Evolutionary conservation across 495 filamentous ascomycete species (phyloP), one percentile per base, ranked within the genome.

Genomic region (Neurospora sp.): DNA sequence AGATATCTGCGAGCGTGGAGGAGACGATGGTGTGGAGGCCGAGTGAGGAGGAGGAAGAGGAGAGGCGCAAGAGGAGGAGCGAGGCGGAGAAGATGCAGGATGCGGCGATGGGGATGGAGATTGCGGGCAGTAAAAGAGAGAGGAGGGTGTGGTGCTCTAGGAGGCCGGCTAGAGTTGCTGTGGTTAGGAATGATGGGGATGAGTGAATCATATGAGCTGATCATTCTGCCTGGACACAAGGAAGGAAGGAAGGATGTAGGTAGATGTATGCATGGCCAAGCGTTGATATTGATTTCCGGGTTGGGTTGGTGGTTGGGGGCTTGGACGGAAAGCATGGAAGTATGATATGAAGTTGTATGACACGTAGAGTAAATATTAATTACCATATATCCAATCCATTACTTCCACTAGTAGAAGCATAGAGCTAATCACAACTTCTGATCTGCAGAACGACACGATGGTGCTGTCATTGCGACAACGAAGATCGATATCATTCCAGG

Each of bases 1-100:
- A 97, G 79, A 86, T 97, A 70, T 88, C 87, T 35, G 94, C 91
- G 2, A 91, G 87, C 16, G 89, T 97, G 1, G 94, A 98, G 82
- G 94, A 97, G 84, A 88, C 92, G 2, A 85, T 79, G 75, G 48
- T 87, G 78, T 76, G 81, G 86, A 46, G 74, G 77, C 74, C 79
- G 75, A 70, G 74, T 66, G 75, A 74, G 20, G 76, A 77, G 39
- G 71, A 73, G 40, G 77, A 77, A 39, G 46, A 75, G 74, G 37
- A 71, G 74, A 39, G 74, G 72, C 40, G 39, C 69, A 46, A 75
- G 78, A 76, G 75, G 78, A 75, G 76, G 78, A 72, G 79, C 59
- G 77, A 83, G 79, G 90, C 82, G 82, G 85, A 76, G 84, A 87
- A 83, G 80, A 84, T 81, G 16, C 14, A 70, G 85, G 89, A 86